Evolutionary conservation across 2,329 filamentous ascomycete species (phyloP).

Genomic region (Cordyceps sp.): DNA sequence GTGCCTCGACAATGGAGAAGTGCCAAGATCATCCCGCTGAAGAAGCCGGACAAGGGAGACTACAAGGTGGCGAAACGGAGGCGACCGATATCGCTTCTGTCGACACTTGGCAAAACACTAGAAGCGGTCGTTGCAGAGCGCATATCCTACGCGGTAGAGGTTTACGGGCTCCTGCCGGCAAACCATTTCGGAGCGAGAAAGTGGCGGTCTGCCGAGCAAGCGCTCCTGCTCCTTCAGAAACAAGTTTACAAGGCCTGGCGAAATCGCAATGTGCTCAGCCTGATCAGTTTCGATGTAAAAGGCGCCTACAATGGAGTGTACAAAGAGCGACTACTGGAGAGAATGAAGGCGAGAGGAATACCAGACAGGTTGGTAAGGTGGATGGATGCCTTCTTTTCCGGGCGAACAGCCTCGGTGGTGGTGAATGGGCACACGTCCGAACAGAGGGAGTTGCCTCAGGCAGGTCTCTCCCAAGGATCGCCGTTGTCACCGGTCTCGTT

Average conservation of each 20-base stretch:
- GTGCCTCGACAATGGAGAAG: no score
- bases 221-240: conserved; percentile 3
- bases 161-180: conserved; percentile 2
- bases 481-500: neutral
- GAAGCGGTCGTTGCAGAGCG: no score
- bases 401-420: neutral
- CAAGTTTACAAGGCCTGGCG: conserved; percentile 2
- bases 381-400: conserved; percentile 4
- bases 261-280: conserved; percentile 2
- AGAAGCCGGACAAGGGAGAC: no score
- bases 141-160: no score
- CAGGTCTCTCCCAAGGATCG: neutral
- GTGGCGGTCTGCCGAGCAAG: conserved; percentile 2
- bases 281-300: conserved; percentile 5
- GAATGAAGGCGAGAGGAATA: conserved; percentile 4
- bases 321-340: conserved; percentile 4
- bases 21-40: no score
- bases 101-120: no score
- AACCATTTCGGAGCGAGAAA: conserved; percentile 5
- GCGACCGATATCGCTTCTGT: no score
- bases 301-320: conserved; percentile 4
- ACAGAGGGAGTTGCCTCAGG: neutral
- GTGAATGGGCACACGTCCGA: neutral
- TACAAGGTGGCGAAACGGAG: no score
- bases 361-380: conserved; percentile 3